These are phyloP conservation scores for Fusarium poae DNA, from an alignment of 2,329 filamentous ascomycete genomes.

Conservation along the genomic window DNA sequence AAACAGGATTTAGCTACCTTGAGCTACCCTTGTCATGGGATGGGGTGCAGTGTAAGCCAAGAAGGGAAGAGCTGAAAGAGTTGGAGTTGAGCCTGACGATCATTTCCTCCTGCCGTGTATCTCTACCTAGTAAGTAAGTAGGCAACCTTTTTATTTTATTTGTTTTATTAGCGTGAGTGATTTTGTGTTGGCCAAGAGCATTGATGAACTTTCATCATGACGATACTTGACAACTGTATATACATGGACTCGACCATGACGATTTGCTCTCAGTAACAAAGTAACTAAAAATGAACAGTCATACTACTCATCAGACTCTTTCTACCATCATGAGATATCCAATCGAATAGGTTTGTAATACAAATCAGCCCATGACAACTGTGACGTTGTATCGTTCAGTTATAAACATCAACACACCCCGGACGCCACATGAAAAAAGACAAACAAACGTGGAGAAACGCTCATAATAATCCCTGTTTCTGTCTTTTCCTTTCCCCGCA, in stretches of 20 bases:
- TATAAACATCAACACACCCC: slow-evolving; percentile 12
- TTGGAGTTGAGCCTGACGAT: slow-evolving; percentile 32
- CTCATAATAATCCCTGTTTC: slow-evolving; percentile 24
- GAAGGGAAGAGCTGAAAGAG: slow-evolving; percentile 30
- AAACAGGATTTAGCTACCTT: slow-evolving; percentile 25
- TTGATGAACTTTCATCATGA: slow-evolving; percentile 16
- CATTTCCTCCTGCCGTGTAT: slow-evolving; percentile 9
- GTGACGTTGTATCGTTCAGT: slow-evolving; percentile 33
- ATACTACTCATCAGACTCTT: neutral
- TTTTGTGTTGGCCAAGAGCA: slow-evolving; percentile 18
- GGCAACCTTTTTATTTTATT: neutral
- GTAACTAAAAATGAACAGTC: neutral
- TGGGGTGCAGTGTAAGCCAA: slow-evolving; percentile 22
- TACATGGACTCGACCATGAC: neutral
- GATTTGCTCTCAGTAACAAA: neutral
- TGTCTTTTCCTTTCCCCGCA: slow-evolving; percentile 37
- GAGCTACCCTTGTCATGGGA: slow-evolving; percentile 9
- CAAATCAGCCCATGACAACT: slow-evolving; percentile 3
- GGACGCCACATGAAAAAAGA: slow-evolving; percentile 36
- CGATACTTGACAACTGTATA: slow-evolving; percentile 8
- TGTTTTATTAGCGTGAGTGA: neutral
- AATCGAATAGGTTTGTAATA: neutral
- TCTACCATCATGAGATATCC: neutral
- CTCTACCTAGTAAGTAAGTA: neutral
- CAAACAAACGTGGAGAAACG: slow-evolving; percentile 38